Evolutionary conservation across 2,329 filamentous ascomycete species (phyloP).

Genomic region (Tolypocladium paradoxum): DNA sequence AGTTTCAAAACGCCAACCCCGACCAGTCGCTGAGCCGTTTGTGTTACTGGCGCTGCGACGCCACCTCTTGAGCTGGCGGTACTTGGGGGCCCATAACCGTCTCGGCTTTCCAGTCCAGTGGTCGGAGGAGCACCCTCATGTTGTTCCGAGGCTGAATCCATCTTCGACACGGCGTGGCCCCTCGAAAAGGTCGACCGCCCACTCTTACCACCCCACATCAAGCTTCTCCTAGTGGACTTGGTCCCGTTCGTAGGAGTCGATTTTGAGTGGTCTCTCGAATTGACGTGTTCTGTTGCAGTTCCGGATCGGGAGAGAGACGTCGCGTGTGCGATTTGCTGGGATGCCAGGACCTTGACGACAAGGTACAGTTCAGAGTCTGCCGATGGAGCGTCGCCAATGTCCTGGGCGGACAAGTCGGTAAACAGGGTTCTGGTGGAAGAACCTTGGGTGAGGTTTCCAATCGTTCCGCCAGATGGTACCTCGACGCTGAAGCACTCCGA

Average conservation of each 20-base stretch:
- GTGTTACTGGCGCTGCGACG: slow-evolving; percentile 10
- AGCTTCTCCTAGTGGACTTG: slow-evolving; percentile 47
- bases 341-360: slow-evolving; percentile 65
- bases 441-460: slow-evolving; percentile 52
- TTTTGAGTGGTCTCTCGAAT: slow-evolving; percentile 33
- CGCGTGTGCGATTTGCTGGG: slow-evolving; percentile 33
- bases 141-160: slow-evolving; percentile 48
- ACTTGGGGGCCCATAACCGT: slow-evolving; percentile 36
- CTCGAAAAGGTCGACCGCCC: slow-evolving; percentile 44
- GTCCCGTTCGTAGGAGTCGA: slow-evolving; percentile 37
- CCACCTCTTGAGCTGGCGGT: slow-evolving; percentile 41
- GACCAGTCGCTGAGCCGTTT: slow-evolving; percentile 44
- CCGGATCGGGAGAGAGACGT: slow-evolving; percentile 44
- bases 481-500: slow-evolving; percentile 79
- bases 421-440: slow-evolving; percentile 76
- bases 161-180: slow-evolving; percentile 33
- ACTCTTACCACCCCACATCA: slow-evolving; percentile 59
- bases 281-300: slow-evolving; percentile 28
- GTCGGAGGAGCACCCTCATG: slow-evolving; percentile 27
- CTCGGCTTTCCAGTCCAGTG: slow-evolving; percentile 29
- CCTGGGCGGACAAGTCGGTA: slow-evolving; percentile 69
- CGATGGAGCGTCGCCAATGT: slow-evolving; percentile 52
- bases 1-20: slow-evolving; percentile 71
- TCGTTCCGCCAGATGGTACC: slow-evolving; percentile 61
- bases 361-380: slow-evolving; percentile 69